Evolutionary conservation across 2,329 filamentous ascomycete genomes (phyloP), one percentile per base, ranked within the genome.

Genomic region (Ampelomyces quisqualis): DNA sequence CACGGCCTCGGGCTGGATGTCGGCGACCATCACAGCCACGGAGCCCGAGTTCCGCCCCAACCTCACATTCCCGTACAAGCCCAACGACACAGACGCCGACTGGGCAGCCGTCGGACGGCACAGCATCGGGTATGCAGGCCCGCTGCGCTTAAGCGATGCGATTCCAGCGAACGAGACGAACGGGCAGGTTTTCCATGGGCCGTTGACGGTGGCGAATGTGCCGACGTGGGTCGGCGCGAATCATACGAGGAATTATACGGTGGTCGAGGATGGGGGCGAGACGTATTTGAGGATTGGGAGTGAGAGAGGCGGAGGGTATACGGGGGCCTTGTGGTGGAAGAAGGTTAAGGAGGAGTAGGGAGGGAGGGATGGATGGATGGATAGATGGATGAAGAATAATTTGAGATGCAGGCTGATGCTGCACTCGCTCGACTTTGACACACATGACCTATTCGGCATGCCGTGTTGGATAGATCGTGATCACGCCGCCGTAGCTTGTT

Each of bases 21-120:
- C 40, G 40, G 61, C 61, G 2, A 60, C 53, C 34, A 54, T 65
- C 20, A 54, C 51, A 8, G 56, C 60, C 1, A 62, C 58, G 0
- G 56, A 61, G 17, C 47, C 58, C 8, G 18, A 29, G 1, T 23
- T 56, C 2, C 56, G 60, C 3, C 53, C 53, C 0, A 50, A 51
- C 30, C 40, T 64, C 2, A 55, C 49, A 1, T 63, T 55, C 30
- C 61, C 60, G 2, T 56, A 37, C 44, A 38, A 46, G 11, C 17
- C 41, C 21, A 47, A 40, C 17, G 57, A 63, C 20, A 34, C 34
- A 2, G 60, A 65, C 31, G 24, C 47, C 3, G 56, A 60, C 15
- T 65, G 61, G 61, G 58, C 61, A 11, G 50, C 51, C 2, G 50
- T 64, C 2, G 61, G 61, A 10, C 57, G 53, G 32, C 61, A 65